Evolutionary conservation across 2,329 filamentous ascomycete genomes (phyloP).

Genomic region (Aspergillus transmontanensis): DNA sequence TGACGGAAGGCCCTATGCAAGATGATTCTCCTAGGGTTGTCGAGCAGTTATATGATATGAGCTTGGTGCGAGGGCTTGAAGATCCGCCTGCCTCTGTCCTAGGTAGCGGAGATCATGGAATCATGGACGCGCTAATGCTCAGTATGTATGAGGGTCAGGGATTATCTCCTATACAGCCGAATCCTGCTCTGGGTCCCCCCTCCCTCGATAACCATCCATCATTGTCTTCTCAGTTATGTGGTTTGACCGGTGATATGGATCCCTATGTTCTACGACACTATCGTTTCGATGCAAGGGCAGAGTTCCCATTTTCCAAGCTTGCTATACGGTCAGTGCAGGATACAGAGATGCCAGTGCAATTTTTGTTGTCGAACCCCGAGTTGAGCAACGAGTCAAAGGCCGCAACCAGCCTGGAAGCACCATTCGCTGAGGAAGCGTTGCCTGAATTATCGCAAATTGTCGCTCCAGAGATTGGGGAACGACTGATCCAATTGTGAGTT

Average conservation of each 20-base stretch:
- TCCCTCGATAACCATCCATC: neutral
- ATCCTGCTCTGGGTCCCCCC: neutral
- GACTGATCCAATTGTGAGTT: neutral
- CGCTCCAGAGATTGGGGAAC: neutral
- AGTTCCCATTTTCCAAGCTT: slow-evolving; percentile 9
- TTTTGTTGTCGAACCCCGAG: slow-evolving; percentile 4
- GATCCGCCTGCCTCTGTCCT: neutral
- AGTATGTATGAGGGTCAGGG: neutral
- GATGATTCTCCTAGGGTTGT: neutral
- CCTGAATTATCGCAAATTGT: neutral
- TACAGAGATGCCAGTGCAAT: slow-evolving; percentile 3
- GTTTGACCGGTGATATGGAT: slow-evolving; percentile 10
- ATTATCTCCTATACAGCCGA: neutral
- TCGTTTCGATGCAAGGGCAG: neutral
- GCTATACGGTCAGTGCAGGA: slow-evolving; percentile 2
- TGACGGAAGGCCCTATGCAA: neutral
- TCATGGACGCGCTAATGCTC: neutral
- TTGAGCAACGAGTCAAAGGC: neutral
- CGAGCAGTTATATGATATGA: neutral
- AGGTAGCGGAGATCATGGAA: neutral
- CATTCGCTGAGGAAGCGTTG: neutral
- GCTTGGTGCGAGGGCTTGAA: neutral
- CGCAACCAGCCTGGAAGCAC: neutral
- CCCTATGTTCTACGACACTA: slow-evolving; percentile 9
- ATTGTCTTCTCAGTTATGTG: slow-evolving; percentile 3